Percentiles rank a stretch among this genome's conserved stretches.
Conservation (phyloP, 805 yeast species). For the Starmerella geochares region DNA sequence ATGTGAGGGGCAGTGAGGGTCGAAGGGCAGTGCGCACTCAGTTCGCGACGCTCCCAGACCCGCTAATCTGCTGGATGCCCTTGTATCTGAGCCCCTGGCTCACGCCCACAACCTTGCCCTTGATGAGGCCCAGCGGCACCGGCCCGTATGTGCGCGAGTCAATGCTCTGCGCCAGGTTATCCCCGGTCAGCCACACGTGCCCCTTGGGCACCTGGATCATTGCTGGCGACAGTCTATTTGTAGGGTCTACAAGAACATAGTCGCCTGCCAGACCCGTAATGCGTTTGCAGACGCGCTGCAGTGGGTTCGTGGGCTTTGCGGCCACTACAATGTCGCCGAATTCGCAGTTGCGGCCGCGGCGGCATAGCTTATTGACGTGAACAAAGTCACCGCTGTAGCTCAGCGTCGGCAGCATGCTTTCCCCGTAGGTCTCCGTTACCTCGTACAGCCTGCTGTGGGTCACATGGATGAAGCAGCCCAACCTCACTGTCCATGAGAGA, state of each 20-base stretch:
- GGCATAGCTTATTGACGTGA: constrained; percentile 52
- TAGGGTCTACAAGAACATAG: constrained; percentile 66
- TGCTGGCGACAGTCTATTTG: constrained; percentile 32
- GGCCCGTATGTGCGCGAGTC: constrained; percentile 85
- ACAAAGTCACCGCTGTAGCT: constrained; percentile 67
- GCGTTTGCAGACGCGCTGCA: constrained; percentile 79
- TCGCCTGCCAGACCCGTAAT: constrained; percentile 97
- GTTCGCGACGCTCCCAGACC: not conserved
- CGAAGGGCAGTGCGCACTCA: not conserved
- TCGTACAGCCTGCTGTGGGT: constrained; percentile 59
- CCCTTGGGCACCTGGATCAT: constrained; percentile 80
- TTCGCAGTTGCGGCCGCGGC: constrained; percentile 54
- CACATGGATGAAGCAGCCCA: constrained; percentile 44
- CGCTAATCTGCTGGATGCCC: constrained; percentile 3
- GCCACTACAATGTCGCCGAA: constrained; percentile 87
- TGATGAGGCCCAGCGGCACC: constrained; percentile 78
- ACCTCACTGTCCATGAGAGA: constrained; percentile 30
- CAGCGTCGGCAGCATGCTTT: constrained; percentile 89
- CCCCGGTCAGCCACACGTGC: constrained; percentile 97
- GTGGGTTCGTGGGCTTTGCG: constrained; percentile 78
- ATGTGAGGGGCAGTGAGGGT: not conserved
- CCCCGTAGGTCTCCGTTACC: constrained; percentile 77
- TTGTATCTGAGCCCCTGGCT: constrained; percentile 10
- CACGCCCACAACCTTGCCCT: constrained; percentile 54
- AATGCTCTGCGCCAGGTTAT: constrained; percentile 72